A percentile compares a stretch with the other conserved stretches of the same genome.
phyloP scores from a whole-genome alignment of 1,284 basidiomycete genomes.

The Ustilago vetiveriae region DNA sequence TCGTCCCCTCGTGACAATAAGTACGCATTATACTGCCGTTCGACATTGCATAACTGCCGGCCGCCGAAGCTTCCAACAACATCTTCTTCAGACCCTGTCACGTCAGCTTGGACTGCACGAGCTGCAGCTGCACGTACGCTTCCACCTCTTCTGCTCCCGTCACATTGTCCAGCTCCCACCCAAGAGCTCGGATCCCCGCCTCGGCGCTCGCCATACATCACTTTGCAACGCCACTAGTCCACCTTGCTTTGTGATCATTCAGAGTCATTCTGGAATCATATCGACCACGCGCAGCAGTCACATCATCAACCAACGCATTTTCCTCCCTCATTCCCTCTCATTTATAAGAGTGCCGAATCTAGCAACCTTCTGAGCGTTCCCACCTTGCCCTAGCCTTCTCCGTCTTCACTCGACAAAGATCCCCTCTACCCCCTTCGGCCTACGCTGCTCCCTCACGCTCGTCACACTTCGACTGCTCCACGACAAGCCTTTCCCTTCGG shows the following conservation, averaged over 20 bases:
- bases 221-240: slow-evolving; percentile 17
- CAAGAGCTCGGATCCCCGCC: slow-evolving; percentile 8
- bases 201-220: slow-evolving; percentile 34
- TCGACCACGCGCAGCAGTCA: slow-evolving; percentile 7
- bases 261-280: slow-evolving; percentile 24
- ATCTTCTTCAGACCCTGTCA: slow-evolving; percentile 17
- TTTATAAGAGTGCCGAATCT: neutral
- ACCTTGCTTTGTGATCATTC: slow-evolving; percentile 20
- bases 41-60: neutral
- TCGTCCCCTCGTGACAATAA: too few relatives aligned
- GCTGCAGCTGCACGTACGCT: slow-evolving; percentile 13
- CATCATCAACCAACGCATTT: slow-evolving; percentile 1
- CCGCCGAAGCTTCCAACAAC: neutral
- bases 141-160: slow-evolving; percentile 22
- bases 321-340: neutral
- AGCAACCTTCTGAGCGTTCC: too few relatives aligned
- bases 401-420: too few relatives aligned
- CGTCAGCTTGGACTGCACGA: slow-evolving; percentile 18
- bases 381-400: too few relatives aligned
- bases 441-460: neutral
- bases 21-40: too few relatives aligned
- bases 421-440: neutral
- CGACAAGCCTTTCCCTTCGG: too few relatives aligned
- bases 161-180: slow-evolving; percentile 2
- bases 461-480: too few relatives aligned